Conservation (phyloP, 441 rosid species). For the Eutrema salsugineum region DNA sequence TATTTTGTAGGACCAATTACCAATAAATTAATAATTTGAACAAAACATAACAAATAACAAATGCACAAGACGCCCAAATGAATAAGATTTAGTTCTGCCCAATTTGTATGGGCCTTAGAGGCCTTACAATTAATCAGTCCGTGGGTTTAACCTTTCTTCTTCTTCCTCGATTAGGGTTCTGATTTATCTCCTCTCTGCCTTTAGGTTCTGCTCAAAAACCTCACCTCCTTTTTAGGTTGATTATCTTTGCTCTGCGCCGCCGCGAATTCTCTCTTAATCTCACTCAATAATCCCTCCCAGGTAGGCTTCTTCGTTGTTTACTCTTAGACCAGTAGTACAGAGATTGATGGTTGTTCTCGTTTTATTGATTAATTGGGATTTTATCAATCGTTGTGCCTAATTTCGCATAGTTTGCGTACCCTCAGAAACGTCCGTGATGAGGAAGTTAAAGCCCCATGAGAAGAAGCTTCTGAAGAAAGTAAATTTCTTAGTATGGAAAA, state of each 20-base stretch:
- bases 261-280: neutral
- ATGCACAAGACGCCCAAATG: neutral
- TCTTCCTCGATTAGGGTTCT: conserved; percentile 16
- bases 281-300: neutral
- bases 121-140: conserved; percentile 4
- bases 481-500: conserved; percentile 79
- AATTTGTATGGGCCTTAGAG: neutral
- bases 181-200: neutral
- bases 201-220: neutral
- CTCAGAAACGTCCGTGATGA: conserved; percentile 37
- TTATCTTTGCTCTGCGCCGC: neutral
- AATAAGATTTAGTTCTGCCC: neutral
- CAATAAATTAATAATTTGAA: neutral
- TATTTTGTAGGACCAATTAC: neutral
- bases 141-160: neutral
- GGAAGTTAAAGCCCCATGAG: conserved; percentile 76
- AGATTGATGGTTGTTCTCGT: neutral
- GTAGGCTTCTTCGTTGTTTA: neutral
- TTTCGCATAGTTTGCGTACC: neutral
- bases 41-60: neutral
- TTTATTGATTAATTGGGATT: neutral
- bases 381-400: neutral
- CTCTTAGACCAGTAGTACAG: neutral
- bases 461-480: conserved; percentile 67
- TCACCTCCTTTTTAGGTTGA: neutral